Percentiles rank a stretch among this genome's conserved stretches.
These are phyloP conservation scores for Priceomyces medius DNA, from an alignment of 805 yeast genomes.

Conservation along the genomic window DNA sequence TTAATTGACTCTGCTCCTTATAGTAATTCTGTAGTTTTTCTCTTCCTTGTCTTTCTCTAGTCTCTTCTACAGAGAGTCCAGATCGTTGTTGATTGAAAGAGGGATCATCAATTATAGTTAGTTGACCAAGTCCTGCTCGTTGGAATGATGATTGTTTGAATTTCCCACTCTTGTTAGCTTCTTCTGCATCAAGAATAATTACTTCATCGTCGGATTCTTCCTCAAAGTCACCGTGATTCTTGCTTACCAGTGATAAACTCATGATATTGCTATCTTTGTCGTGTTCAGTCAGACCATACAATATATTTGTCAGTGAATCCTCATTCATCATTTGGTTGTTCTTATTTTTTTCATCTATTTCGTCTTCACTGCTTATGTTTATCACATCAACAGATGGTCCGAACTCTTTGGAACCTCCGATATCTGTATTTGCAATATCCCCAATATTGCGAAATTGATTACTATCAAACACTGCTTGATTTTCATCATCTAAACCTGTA, in stretches of 20 bases:
- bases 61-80: slow-evolving; percentile 6
- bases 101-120: not conserved
- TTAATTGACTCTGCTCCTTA: not conserved
- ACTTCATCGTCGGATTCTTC: slow-evolving; percentile 23
- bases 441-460: not conserved
- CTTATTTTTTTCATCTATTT: too few species aligned
- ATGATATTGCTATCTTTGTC: too few species aligned
- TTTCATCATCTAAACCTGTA: too few species aligned
- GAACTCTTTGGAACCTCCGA: not conserved
- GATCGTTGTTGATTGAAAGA: slow-evolving; percentile 1
- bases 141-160: slow-evolving; percentile 27
- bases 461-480: too few species aligned
- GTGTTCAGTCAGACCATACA: too few species aligned
- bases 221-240: not conserved
- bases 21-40: slow-evolving; percentile 2
- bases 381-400: not conserved
- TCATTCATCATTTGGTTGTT: too few species aligned
- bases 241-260: too few species aligned
- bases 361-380: slow-evolving; percentile 6
- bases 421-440: not conserved
- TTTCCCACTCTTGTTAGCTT: slow-evolving; percentile 23
- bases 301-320: too few species aligned
- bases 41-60: not conserved
- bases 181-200: slow-evolving; percentile 27
- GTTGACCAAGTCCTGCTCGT: not conserved